A percentile compares a stretch with the other conserved stretches of the same genome.
phyloP scores from a whole-genome alignment of 2,329 filamentous ascomycete species.

The Orbilia oligospora region DNA sequence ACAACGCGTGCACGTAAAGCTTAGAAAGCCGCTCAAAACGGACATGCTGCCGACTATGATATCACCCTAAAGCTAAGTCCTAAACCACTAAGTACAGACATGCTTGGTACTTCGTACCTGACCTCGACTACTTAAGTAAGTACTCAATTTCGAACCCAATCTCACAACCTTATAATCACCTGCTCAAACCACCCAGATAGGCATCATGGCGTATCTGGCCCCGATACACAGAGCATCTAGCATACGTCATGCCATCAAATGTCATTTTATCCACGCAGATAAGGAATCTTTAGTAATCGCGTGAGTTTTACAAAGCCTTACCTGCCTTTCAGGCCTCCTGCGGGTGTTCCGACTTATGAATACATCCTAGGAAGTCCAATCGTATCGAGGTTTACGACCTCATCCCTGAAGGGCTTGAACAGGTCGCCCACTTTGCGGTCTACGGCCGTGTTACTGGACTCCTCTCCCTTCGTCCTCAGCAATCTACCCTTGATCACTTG shows the following conservation, averaged over 20 bases:
- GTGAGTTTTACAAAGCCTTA: constrained; percentile 72
- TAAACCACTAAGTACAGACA: neutral
- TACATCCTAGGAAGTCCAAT: constrained; percentile 62
- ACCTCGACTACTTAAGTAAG: too few species aligned
- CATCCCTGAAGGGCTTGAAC: constrained; percentile 60
- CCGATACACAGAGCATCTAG: constrained; percentile 94
- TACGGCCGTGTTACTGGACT: constrained; percentile 91
- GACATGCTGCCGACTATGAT: neutral
- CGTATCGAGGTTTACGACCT: constrained; percentile 63
- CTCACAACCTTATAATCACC: constrained; percentile 6
- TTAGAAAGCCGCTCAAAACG: neutral
- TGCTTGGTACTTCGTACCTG: neutral
- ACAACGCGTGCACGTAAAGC: neutral
- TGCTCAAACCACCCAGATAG: neutral
- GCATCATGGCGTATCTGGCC: constrained; percentile 88
- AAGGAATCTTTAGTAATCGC: constrained; percentile 88
- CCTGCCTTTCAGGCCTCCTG: neutral
- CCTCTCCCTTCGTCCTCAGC: constrained; percentile 81
- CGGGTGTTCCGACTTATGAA: constrained; percentile 17
- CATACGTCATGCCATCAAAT: constrained; percentile 87
- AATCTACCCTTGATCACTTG: constrained; percentile 83
- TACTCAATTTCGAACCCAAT: neutral
- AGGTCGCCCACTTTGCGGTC: constrained; percentile 69
- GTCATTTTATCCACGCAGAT: constrained; percentile 80
- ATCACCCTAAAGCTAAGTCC: neutral